Conservation (phyloP, 495 filamentous ascomycete species). For the Parathielavia hyrcaniae region DNA sequence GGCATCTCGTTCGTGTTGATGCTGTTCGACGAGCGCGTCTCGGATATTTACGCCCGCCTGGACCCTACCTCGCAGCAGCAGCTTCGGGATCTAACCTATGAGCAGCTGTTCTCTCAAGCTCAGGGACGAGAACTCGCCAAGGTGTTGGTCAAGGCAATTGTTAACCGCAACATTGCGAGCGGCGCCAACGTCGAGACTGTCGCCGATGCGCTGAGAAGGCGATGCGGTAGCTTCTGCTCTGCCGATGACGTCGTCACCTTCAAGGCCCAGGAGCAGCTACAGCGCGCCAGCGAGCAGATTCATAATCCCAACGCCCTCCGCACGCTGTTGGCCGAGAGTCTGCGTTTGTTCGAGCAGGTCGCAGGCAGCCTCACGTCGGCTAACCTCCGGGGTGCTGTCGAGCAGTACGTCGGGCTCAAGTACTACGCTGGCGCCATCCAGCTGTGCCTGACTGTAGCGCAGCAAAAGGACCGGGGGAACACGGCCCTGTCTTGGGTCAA, state of each 20-base stretch:
- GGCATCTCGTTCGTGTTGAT: conserved; percentile 93
- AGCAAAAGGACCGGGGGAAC: conserved; percentile 76
- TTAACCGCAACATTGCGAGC: conserved; percentile 92
- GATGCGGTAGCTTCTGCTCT: conserved; percentile 94
- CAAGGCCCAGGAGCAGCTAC: conserved; percentile 92
- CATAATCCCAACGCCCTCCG: conserved; percentile 70
- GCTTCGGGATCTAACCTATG: conserved; percentile 72
- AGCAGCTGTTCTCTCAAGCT: conserved; percentile 70
- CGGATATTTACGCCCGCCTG: conserved; percentile 81
- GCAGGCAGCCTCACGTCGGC: conserved; percentile 72
- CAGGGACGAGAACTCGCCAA: conserved; percentile 88
- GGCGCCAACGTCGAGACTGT: conserved; percentile 96
- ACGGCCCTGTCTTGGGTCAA: conserved; percentile 64
- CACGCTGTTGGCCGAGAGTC: conserved; percentile 76
- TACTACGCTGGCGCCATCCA: conserved; percentile 97
- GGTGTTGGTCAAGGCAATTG: conserved; percentile 93
- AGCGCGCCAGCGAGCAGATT: conserved; percentile 72
- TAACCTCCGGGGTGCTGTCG: conserved; percentile 68
- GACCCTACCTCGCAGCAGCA: conserved; percentile 59
- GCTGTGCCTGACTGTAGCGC: conserved; percentile 72
- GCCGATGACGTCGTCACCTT: conserved; percentile 95
- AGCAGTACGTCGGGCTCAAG: conserved; percentile 67
- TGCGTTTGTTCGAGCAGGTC: conserved; percentile 82
- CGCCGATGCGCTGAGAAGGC: conserved; percentile 79
- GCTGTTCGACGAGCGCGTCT: conserved; percentile 83